Percentiles rank a stretch among this genome's conserved stretches.
phyloP scores from a whole-genome alignment of 2,329 filamentous ascomycete species.

The Venturia oleaginea region DNA sequence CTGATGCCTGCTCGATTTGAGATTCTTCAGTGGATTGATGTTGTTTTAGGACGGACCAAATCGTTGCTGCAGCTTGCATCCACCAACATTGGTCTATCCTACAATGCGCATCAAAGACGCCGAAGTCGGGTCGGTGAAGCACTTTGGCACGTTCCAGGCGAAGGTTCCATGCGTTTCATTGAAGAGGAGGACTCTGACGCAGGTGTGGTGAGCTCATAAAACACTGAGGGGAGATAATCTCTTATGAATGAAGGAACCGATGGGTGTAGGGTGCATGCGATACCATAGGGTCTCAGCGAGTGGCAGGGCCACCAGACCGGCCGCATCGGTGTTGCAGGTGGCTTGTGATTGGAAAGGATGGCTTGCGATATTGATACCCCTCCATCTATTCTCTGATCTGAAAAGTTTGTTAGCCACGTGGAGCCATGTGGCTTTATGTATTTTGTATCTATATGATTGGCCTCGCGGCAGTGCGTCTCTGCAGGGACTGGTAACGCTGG shows the following conservation, averaged over 20 bases:
- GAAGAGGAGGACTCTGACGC: neutral
- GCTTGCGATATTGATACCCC: constrained; percentile 1
- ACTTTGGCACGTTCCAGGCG: neutral
- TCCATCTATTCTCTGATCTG: neutral
- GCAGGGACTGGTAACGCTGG: neutral
- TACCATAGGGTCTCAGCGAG: neutral
- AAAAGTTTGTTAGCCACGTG: neutral
- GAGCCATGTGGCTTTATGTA: neutral
- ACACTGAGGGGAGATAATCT: neutral
- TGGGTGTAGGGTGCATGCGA: neutral
- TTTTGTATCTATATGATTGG: neutral
- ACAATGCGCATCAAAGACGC: neutral
- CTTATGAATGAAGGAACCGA: neutral
- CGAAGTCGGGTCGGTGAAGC: neutral
- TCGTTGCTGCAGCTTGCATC: neutral
- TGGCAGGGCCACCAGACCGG: neutral
- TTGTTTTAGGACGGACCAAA: neutral
- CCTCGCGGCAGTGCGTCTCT: neutral
- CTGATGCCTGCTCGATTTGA: neutral
- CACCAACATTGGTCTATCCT: neutral
- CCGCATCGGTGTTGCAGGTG: neutral
- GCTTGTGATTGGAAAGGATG: neutral
- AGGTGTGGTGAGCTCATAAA: neutral
- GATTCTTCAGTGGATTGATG: neutral
- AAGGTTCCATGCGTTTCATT: neutral